Percentiles rank a stretch among this genome's conserved stretches.
Evolutionary conservation across 116 monocot genomes (phyloP).

Genomic region (Iris pallida): DNA sequence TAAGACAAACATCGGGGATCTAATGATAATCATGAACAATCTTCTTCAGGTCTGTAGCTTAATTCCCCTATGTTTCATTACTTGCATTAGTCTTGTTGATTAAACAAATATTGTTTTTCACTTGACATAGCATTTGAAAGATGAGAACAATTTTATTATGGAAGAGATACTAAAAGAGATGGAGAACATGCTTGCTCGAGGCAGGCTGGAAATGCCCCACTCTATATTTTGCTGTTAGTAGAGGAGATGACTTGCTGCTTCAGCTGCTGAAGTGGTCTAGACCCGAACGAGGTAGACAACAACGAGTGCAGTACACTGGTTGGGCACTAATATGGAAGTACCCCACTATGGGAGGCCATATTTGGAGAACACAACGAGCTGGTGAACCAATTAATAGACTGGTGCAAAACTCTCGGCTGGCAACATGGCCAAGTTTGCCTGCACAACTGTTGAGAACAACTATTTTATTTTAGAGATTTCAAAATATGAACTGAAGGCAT

Average conservation of each 20-base stretch:
- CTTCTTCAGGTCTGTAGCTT: slow-evolving; percentile 13
- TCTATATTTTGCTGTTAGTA: slow-evolving; percentile 31
- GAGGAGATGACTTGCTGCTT: slow-evolving; percentile 34
- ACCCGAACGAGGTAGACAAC: slow-evolving; percentile 38
- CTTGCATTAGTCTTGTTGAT: too few species aligned
- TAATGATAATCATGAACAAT: slow-evolving; percentile 36
- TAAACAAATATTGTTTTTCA: too few species aligned
- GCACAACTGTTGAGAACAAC: too few species aligned
- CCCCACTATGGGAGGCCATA: too few species aligned
- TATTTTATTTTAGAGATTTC: too few species aligned
- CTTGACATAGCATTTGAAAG: slow-evolving; percentile 27
- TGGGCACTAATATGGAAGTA: too few species aligned
- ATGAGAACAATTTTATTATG: slow-evolving; percentile 19
- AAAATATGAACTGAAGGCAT: too few species aligned
- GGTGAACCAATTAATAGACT: too few species aligned
- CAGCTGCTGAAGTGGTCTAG: slow-evolving; percentile 30
- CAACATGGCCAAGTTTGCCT: too few species aligned
- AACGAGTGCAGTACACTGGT: slow-evolving; percentile 33
- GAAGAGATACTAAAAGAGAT: slow-evolving; percentile 22
- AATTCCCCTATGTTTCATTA: too few species aligned
- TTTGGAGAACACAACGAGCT: too few species aligned
- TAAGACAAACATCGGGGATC: slow-evolving; percentile 29
- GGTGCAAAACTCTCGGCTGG: too few species aligned
- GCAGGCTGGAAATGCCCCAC: slow-evolving; percentile 33
- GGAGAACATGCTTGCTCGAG: slow-evolving; percentile 36